Percentiles rank a stretch among this genome's conserved stretches.
Conservation (phyloP, 2,329 filamentous ascomycete genomes). For the Xylariales sp. region DNA sequence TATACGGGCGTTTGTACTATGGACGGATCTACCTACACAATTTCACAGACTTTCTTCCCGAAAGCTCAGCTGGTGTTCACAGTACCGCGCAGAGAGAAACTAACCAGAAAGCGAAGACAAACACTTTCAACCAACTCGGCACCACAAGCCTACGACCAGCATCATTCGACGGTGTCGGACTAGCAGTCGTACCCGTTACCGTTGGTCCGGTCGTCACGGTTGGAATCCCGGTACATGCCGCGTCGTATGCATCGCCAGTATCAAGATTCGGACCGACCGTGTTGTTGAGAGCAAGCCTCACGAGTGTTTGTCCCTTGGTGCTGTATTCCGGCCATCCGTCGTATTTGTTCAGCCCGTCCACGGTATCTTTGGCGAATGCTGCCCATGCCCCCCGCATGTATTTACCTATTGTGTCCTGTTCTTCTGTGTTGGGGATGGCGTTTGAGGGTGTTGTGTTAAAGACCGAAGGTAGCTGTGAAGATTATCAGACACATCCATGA, state of each 20-base stretch:
- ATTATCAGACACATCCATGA: too few species aligned
- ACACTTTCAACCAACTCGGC: too few species aligned
- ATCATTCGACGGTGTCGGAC: neutral
- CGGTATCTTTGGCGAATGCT: conserved; percentile 5
- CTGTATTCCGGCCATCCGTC: conserved; percentile 4
- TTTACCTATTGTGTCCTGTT: neutral
- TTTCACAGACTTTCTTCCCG: too few species aligned
- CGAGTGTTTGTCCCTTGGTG: conserved; percentile 1
- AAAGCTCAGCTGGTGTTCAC: too few species aligned
- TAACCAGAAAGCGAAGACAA: too few species aligned
- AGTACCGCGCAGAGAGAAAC: too few species aligned
- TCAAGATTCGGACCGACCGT: conserved; percentile 1
- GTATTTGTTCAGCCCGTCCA: neutral
- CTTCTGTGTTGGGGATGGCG: neutral
- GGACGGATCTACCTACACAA: too few species aligned
- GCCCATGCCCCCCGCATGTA: conserved; percentile 8
- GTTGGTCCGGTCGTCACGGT: neutral
- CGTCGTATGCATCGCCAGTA: conserved; percentile 2
- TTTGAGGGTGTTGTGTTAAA: conserved; percentile 4
- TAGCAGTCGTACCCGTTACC: neutral
- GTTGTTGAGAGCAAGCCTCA: conserved; percentile 5
- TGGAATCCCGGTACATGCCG: conserved; percentile 14
- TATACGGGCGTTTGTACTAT: too few species aligned
- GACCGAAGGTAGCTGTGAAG: neutral
- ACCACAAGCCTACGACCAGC: too few species aligned